Percentiles rank a stretch among this genome's conserved stretches.
phyloP scores from a whole-genome alignment of 129 eudicot species.

The Tagetes erecta region DNA sequence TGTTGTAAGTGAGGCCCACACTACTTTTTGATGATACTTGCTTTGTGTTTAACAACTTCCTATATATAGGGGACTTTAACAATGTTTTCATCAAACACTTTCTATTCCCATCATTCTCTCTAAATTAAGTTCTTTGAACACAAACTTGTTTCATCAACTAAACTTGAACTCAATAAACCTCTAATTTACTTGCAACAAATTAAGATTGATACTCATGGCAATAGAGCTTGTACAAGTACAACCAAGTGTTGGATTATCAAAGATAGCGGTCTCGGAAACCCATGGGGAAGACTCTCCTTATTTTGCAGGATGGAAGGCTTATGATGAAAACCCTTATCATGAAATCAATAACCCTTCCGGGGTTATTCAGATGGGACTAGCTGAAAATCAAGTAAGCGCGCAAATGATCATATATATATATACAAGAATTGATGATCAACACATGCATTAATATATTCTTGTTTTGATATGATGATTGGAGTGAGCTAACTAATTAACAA shows the following conservation, averaged over 20 bases:
- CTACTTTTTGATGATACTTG: constrained; percentile 21
- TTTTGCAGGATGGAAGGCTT: constrained; percentile 99
- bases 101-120: constrained; percentile 18
- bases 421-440: no score
- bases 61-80: constrained; percentile 32
- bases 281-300: constrained; percentile 98
- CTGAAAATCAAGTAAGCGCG: constrained; percentile 85
- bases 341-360: constrained; percentile 69
- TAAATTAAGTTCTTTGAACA: neutral
- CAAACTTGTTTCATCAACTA: constrained; percentile 6
- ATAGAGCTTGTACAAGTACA: constrained; percentile 65
- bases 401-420: no score
- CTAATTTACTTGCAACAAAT: neutral
- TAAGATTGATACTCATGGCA: constrained; percentile 45
- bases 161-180: constrained; percentile 6
- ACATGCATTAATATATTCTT: no score
- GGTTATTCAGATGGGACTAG: constrained; percentile 97
- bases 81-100: constrained; percentile 38
- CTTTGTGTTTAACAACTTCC: constrained; percentile 28
- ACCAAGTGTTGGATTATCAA: constrained; percentile 59
- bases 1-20: constrained; percentile 38
- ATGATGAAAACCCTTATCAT: constrained; percentile 88
- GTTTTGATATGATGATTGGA: neutral
- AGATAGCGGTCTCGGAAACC: constrained; percentile 76
- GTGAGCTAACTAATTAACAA: constrained; percentile 21